Percentiles rank a stretch among this genome's conserved stretches.
These are phyloP conservation scores for Leptodontidium sp. DNA, from an alignment of 2,329 filamentous ascomycete genomes.

Conservation along the genomic window DNA sequence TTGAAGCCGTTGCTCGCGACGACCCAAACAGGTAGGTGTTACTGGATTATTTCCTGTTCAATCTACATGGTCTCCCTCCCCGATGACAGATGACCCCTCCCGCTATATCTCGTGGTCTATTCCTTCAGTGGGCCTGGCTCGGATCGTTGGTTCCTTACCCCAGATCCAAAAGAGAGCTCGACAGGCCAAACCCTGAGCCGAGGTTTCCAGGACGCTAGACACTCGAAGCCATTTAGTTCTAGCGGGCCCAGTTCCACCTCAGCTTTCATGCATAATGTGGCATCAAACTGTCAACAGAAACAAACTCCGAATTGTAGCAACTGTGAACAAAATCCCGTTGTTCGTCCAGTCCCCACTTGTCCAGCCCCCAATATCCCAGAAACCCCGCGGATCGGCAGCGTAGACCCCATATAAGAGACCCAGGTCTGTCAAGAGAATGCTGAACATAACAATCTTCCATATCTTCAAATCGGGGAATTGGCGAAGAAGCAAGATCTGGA, in stretches of 20 bases:
- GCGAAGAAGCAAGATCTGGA: slow-evolving; percentile 31
- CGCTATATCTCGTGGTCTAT: background rate
- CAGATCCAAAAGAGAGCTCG: background rate
- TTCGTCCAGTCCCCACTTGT: slow-evolving; percentile 32
- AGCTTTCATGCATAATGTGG: background rate
- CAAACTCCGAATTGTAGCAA: slow-evolving; percentile 23
- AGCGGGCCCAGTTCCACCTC: no score
- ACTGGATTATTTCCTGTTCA: background rate
- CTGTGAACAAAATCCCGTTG: slow-evolving; percentile 29
- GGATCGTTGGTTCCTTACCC: background rate
- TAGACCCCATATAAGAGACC: slow-evolving; percentile 27
- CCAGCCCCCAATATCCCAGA: slow-evolving; percentile 25
- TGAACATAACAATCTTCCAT: slow-evolving; percentile 28
- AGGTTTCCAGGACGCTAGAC: no score
- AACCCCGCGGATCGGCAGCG: slow-evolving; percentile 15
- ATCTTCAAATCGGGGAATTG: slow-evolving; percentile 27
- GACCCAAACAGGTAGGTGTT: slow-evolving; percentile 1
- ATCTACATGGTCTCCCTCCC: background rate
- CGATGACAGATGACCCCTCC: background rate
- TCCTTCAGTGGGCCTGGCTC: background rate
- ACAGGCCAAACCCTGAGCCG: background rate
- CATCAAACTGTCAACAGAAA: slow-evolving; percentile 31
- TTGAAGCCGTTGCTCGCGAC: background rate
- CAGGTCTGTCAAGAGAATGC: slow-evolving; percentile 31
- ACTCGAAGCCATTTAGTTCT: no score